These are phyloP conservation scores for Chloranthus sessilifolius DNA, from an alignment of 164 flowering plant genomes.

Conservation along the genomic window DNA sequence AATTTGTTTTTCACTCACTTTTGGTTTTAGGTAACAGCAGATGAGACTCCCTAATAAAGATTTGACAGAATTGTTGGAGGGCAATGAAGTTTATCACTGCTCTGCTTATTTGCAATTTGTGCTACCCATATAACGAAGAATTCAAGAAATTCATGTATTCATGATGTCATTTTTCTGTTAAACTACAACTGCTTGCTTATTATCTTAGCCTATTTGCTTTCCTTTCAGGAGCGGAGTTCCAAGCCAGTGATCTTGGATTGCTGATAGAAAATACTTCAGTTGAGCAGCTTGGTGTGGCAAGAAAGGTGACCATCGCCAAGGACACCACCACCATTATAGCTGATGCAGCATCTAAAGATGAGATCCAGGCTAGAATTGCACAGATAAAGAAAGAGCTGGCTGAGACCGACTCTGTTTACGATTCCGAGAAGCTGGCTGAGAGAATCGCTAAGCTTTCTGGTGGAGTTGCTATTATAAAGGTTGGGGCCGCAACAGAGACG, in stretches of 20 bases:
- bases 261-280: slow-evolving; percentile 67
- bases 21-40: too few species aligned
- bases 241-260: slow-evolving; percentile 84
- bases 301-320: slow-evolving; percentile 83
- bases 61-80: too few species aligned
- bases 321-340: slow-evolving; percentile 94
- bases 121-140: too few species aligned
- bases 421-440: slow-evolving; percentile 89
- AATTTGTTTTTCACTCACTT: too few species aligned
- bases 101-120: too few species aligned
- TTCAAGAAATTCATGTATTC: too few species aligned
- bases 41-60: too few species aligned
- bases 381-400: slow-evolving; percentile 88
- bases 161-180: too few species aligned
- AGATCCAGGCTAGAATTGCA: slow-evolving; percentile 83
- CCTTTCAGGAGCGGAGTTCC: slow-evolving; percentile 79
- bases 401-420: slow-evolving; percentile 94
- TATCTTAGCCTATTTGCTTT: background rate
- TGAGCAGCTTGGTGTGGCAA: slow-evolving; percentile 90
- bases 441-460: slow-evolving; percentile 98
- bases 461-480: slow-evolving; percentile 97
- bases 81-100: too few species aligned
- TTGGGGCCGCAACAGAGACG: slow-evolving; percentile 97
- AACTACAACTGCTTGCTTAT: too few species aligned
- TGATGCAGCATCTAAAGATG: slow-evolving; percentile 96